Percentiles rank a stretch among this genome's conserved stretches.
phyloP scores from a whole-genome alignment of 495 filamentous ascomycete species.

The Penicillium waksmanii region DNA sequence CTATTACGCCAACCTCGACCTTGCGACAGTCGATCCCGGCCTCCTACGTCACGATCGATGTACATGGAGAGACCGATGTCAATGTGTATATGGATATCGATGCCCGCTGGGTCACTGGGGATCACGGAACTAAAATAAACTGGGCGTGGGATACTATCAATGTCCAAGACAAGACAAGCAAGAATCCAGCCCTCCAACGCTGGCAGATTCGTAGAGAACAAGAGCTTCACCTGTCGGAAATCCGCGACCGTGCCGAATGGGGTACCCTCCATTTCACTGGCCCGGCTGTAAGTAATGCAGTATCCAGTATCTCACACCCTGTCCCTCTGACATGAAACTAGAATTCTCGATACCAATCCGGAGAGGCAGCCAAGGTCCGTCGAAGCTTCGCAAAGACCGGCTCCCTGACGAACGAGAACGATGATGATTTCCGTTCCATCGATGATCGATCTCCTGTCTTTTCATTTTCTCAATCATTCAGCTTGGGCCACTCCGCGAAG shows the following conservation, averaged over 20 bases:
- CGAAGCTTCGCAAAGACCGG: slow-evolving; percentile 73
- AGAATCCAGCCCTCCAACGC: slow-evolving; percentile 50
- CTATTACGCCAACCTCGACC: slow-evolving; percentile 90
- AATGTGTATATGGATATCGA: slow-evolving; percentile 87
- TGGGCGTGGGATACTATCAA: slow-evolving; percentile 63
- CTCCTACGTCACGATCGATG: slow-evolving; percentile 78
- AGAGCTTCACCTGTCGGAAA: slow-evolving; percentile 76
- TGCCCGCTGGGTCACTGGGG: slow-evolving; percentile 85
- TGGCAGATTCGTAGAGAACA: slow-evolving; percentile 66
- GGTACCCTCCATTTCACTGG: slow-evolving; percentile 80
- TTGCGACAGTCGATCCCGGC: slow-evolving; percentile 89
- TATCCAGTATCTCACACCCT: neutral
- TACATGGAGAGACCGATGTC: slow-evolving; percentile 71
- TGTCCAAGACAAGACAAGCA: slow-evolving; percentile 28
- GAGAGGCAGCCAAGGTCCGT: slow-evolving; percentile 70
- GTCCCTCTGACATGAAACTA: slow-evolving; percentile 30
- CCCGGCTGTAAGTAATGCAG: slow-evolving; percentile 53
- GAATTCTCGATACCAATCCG: slow-evolving; percentile 68
- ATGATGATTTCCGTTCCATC: slow-evolving; percentile 67
- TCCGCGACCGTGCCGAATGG: slow-evolving; percentile 82
- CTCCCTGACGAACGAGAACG: slow-evolving; percentile 65
- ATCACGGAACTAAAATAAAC: slow-evolving; percentile 65
- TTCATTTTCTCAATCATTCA: slow-evolving; percentile 84
- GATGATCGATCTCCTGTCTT: slow-evolving; percentile 89
- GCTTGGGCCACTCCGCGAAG: slow-evolving; percentile 36